Base-by-base conservation (phyloP, 148 eudicot genomes). In the Camellia lanceoleosa region DNA sequence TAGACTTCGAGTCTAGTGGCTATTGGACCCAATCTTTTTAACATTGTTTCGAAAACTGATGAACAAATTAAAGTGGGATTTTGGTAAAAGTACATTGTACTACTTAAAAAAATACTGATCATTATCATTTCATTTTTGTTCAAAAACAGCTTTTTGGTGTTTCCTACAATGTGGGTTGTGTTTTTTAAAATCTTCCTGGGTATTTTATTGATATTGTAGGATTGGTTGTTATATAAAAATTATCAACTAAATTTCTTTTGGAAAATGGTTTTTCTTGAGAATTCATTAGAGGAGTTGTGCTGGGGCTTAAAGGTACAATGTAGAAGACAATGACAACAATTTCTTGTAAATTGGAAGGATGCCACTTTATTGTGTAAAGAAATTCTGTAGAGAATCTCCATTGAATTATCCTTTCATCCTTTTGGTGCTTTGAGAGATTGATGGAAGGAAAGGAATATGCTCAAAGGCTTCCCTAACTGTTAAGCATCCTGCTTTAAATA, bases 361-460 rank as follows among this genome's bases (percentile, higher is more conserved):
- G 52, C 43, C 10, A 8, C 75, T 52, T 12, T n/a, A 11, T 51
- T 70, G 44, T 47, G 55, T n/a, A 49, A n/a, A 8, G 49, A 5
- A 47, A 68, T 7, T n/a, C 5, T 3, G 0, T n/a, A n/a, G 73
- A 47, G 60, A 49, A 18, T 56, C 56, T 16, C 54, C 61, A 3
- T 72, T 52, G 20, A 20, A 20, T 7, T 60, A 56, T 38, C 18
- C 16, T 9, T 75, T 8, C n/a, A 49, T 44, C 41, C 13, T 30
- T 60, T 75, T 19, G 52, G 38, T 75, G 74, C 18, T 75, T n/a
- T 60, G 16, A 61, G 46, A 60, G 62, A n/a, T 75, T 76, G 70
- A 14, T 11, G 5, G 54, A n/a, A 44, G 79, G 56, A 20, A 62
- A 63, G 12, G 56, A 61, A 3, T 60, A 47, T 61, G 56, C 55